Conservation (phyloP, 2,329 filamentous ascomycete genomes). For the Calcarisporium arbuscula region DNA sequence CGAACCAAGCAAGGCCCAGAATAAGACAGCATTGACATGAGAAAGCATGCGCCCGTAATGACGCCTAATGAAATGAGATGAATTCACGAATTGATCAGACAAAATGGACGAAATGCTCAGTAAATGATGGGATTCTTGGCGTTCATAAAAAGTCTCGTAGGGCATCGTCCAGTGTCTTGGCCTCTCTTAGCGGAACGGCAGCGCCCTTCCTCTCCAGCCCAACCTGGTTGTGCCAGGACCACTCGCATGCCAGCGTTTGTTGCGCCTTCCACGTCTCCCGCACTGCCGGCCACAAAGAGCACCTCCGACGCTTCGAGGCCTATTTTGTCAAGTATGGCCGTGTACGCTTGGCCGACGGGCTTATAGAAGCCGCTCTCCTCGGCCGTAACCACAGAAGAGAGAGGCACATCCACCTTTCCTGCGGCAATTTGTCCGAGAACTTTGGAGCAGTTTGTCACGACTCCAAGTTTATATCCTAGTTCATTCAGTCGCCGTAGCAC, state of each 20-base stretch:
- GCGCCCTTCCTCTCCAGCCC: constrained; percentile 20
- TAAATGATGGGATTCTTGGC: no score
- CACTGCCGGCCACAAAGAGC: constrained; percentile 32
- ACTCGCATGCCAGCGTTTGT: constrained; percentile 30
- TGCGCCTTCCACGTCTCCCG: constrained; percentile 32
- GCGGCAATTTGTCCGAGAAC: constrained; percentile 20
- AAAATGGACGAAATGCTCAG: no score
- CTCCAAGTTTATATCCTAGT: constrained; percentile 24
- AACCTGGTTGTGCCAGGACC: constrained; percentile 30
- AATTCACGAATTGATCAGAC: no score
- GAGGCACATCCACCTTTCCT: constrained; percentile 6
- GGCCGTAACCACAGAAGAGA: constrained; percentile 28
- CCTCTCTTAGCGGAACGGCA: constrained; percentile 17
- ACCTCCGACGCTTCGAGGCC: constrained; percentile 19
- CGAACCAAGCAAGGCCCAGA: no score
- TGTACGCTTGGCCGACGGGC: constrained; percentile 25
- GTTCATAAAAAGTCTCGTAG: constrained; percentile 7
- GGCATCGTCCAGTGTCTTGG: constrained; percentile 14
- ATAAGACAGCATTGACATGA: no score
- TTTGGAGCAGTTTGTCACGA: constrained; percentile 33
- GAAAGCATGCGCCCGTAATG: no score
- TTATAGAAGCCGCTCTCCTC: constrained; percentile 35
- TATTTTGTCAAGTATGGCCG: constrained; percentile 20
- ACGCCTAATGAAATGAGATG: no score
- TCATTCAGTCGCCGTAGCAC: constrained; percentile 16